Evolutionary conservation across 2,329 filamentous ascomycete genomes (phyloP), one percentile per base, ranked within the genome.

Genomic region (Epichloe aotearoae): DNA sequence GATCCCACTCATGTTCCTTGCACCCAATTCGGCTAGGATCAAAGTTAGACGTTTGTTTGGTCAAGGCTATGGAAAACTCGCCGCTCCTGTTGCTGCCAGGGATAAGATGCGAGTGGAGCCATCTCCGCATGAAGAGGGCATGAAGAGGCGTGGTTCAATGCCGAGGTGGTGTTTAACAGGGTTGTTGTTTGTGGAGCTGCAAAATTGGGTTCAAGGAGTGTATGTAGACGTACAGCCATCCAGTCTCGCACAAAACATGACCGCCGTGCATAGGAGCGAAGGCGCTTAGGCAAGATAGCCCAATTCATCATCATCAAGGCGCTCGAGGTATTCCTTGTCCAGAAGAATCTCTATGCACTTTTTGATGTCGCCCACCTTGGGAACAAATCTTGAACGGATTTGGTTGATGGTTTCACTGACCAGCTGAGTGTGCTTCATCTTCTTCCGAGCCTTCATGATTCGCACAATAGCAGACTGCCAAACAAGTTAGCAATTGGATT

Each of bases 401-500:
- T 97, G 93, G 63, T 84, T 85, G 66, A 98, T 97, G 23, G 90
- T 94, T 71, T 98, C 93, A 63, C 88, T 84, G 50, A 98, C 89
- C 12, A 98, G 83, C 64, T 93, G 86, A 54, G 84, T 83, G 71
- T 98, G 91, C 80, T 96, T 97, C 88, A 97, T 94, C 73, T 85
- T 88, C 82, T 98, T 97, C 54, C 93, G 85, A 3, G 91, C 93
- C 75, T 98, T 98, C 93, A 98, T 98, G 73, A 98, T 96, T 63
- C 93, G 88, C 52, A 98, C 93, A 67, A 98, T 97, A 23, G 91
- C 90, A 55, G 93, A 97, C 91, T 98, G 33, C 36, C 41, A 45
- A 11, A 33, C 7, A 34, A 26, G 56, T 69, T 60, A 67, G 62
- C 36, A 47, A 47, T 30, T 30, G 23, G 10, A n/a, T 17, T 3